Base-by-base conservation (phyloP, 805 yeast genomes). In the Komagataella kurtzmanii region DNA sequence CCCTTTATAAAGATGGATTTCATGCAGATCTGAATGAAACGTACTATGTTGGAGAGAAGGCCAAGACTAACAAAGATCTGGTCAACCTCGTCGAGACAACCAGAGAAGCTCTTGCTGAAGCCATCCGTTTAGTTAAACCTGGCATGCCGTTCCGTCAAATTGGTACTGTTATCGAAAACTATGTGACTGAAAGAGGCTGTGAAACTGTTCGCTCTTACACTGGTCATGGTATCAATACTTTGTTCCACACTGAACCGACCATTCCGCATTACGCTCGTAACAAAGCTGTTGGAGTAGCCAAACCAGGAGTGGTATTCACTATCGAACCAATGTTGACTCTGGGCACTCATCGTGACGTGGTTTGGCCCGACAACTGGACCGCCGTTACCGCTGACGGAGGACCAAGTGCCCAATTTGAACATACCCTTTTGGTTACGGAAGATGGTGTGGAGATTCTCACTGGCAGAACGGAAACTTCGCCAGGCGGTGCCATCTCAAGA, bases 341-440 rank as follows among this genome's bases (percentile, higher is more conserved):
- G 57, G 99, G 99, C 7, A 71, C 84, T 0, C 84, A 79, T 71
- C 79, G 79, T 61, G 98, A 90, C 66, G 68, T 77, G 54, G 73
- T 81, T 52, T 93, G 99, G 99, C 99, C 99, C 2, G 99, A 93
- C 66, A 85, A 88, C 66, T 93, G 99, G 99, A 93, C 99, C 4
- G 80, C 95, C 1, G 79, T 80, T 17, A 93, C 99, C 17, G 81
- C 81, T 45, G 99, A 93, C 64, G 99, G 99, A 51, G 79, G 80
- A 61, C 72, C 78, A 54, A 83, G 91, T 59, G 98, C 99, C 0
- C 99, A 93, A 67, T 93, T 93, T 60, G 96, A 93, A 68, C 97
- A 93, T 65, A 91, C 95, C 63, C 61, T 93, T 62, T 68, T 93
- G 53, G 93, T 93, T 45, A 93, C 99, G 6, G 98, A 90, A 63